These are phyloP conservation scores for Glycine tomentella DNA, from an alignment of 306 rosid species.

Conservation along the genomic window DNA sequence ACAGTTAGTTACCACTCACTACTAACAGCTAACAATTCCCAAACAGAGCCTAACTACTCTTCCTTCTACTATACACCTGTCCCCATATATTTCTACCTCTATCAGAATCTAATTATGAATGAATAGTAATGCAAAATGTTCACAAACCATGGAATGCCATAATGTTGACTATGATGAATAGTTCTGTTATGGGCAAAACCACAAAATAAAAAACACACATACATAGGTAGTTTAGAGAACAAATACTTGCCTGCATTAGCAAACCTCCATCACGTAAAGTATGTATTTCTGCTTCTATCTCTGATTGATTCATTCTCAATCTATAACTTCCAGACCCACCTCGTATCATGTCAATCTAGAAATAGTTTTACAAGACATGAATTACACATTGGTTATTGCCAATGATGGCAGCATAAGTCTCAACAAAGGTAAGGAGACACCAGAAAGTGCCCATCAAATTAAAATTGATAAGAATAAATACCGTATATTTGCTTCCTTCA, in stretches of 20 bases:
- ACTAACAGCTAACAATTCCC: no score
- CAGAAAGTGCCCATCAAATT: conserved; percentile 36
- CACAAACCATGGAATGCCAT: conserved; percentile 26
- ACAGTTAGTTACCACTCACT: no score
- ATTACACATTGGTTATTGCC: conserved; percentile 42
- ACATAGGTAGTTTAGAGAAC: conserved; percentile 40
- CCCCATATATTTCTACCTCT: no score
- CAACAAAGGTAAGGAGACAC: conserved; percentile 37
- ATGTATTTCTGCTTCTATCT: conserved; percentile 95
- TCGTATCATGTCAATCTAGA: conserved; percentile 88
- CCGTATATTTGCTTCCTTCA: conserved; percentile 96
- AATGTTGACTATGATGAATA: conserved; percentile 17
- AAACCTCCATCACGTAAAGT: conserved; percentile 98
- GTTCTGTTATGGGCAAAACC: conserved; percentile 13
- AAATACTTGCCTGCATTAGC: conserved; percentile 93
- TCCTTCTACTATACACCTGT: no score
- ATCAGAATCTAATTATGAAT: not conserved
- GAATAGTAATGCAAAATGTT: not conserved
- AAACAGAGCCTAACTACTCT: no score
- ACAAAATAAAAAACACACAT: not conserved
- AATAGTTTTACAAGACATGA: conserved; percentile 44
- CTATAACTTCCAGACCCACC: conserved; percentile 94
- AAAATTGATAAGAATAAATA: conserved; percentile 49
- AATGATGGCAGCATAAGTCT: conserved; percentile 39
- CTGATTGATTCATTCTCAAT: conserved; percentile 80